Evolutionary conservation across 129 eudicot species (phyloP).

Genomic region (Deinandra increscens): DNA sequence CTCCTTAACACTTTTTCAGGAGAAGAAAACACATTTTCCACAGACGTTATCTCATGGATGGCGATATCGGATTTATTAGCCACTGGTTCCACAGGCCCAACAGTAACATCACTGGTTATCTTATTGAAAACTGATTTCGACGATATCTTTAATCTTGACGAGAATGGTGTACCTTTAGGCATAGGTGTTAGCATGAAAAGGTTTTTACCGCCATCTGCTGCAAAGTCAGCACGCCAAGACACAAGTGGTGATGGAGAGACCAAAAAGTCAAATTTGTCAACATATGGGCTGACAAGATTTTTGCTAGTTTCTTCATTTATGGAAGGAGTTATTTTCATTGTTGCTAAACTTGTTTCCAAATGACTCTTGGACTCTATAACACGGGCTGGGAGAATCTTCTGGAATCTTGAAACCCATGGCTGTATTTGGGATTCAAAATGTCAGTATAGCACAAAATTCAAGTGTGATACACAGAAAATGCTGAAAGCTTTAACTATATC

Average conservation of each 20-base stretch:
- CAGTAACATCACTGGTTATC: conserved; percentile 8
- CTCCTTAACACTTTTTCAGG: conserved; percentile 35
- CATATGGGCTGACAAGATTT: conserved; percentile 47
- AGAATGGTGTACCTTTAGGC: conserved; percentile 49
- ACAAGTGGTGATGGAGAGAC: conserved; percentile 97
- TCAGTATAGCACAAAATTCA: conserved; percentile 3
- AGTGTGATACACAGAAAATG: neutral
- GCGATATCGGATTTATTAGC: conserved; percentile 8
- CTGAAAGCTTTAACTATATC: conserved; percentile 10
- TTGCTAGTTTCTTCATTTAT: conserved; percentile 25
- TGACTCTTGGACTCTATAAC: conserved; percentile 32
- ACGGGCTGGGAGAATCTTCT: conserved; percentile 40
- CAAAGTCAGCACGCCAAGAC: conserved; percentile 78
- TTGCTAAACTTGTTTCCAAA: conserved; percentile 34
- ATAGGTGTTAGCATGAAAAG: conserved; percentile 83
- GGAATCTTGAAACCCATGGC: conserved; percentile 85
- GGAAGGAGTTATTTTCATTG: conserved; percentile 29
- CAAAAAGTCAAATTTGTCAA: conserved; percentile 44
- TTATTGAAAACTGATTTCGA: conserved; percentile 37
- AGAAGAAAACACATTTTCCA: conserved; percentile 29
- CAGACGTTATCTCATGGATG: conserved; percentile 20
- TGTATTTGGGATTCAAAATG: conserved; percentile 27
- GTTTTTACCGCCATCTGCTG: conserved; percentile 62
- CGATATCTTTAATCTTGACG: conserved; percentile 42
- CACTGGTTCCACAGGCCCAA: conserved; percentile 18